Conservation (phyloP, 441 rosid species). For the Iberis amara region DNA sequence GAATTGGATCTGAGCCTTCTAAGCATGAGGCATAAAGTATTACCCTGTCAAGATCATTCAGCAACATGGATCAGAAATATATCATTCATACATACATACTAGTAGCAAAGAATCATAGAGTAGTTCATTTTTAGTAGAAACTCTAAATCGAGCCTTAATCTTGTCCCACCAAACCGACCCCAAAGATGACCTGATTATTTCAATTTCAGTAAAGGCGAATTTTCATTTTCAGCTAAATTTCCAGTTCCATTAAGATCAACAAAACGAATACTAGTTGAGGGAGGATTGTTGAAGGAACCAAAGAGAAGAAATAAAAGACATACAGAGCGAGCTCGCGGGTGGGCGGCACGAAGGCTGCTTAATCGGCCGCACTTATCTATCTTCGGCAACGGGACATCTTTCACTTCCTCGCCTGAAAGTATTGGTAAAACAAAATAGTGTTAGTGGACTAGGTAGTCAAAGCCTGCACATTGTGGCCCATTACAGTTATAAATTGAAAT, state of each 20-base stretch:
- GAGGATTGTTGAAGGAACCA: neutral
- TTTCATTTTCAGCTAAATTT: too few relatives aligned
- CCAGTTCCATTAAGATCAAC: too few relatives aligned
- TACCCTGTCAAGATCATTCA: constrained; percentile 37
- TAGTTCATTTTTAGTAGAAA: neutral
- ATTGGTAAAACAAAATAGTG: too few relatives aligned
- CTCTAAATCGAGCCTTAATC: neutral
- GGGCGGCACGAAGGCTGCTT: constrained; percentile 93
- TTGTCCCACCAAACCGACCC: too few relatives aligned
- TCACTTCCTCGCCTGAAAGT: constrained; percentile 37
- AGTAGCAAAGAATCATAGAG: neutral
- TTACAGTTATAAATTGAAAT: too few relatives aligned
- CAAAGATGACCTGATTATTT: too few relatives aligned
- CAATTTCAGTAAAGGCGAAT: too few relatives aligned
- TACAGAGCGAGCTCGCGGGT: constrained; percentile 91
- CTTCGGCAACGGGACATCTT: constrained; percentile 48
- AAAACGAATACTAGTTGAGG: too few relatives aligned
- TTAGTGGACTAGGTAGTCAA: too few relatives aligned
- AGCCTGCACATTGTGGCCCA: too few relatives aligned
- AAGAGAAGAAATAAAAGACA: constrained; percentile 3
- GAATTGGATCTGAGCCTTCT: constrained; percentile 86
- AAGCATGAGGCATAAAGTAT: constrained; percentile 78
- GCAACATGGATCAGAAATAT: neutral
- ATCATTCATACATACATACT: neutral
- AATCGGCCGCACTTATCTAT: constrained; percentile 82